Conservation (phyloP, 495 filamentous ascomycete genomes). For the Baudoinia panamericana region DNA sequence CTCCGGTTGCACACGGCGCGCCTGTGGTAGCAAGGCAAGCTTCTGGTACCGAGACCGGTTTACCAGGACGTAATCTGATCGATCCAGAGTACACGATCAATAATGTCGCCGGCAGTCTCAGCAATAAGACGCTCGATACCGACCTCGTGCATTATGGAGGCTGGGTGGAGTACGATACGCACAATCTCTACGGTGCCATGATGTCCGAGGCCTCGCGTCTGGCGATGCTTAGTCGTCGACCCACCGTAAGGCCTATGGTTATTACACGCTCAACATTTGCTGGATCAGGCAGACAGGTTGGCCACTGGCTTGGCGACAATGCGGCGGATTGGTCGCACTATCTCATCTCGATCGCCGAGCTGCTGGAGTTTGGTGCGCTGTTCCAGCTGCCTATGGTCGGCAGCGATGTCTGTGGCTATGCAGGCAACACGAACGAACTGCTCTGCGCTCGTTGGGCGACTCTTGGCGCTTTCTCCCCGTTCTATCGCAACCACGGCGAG, state of each 20-base stretch:
- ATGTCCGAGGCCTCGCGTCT: constrained; percentile 56
- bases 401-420: constrained; percentile 71
- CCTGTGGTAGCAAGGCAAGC: constrained; percentile 9
- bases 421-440: constrained; percentile 54
- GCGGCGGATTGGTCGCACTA: constrained; percentile 60
- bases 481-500: constrained; percentile 70
- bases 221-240: constrained; percentile 59
- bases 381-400: constrained; percentile 84
- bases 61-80: constrained; percentile 52
- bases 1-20: background rate
- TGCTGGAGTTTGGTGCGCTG: constrained; percentile 63
- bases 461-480: constrained; percentile 69
- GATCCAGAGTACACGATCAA: constrained; percentile 62
- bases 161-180: constrained; percentile 61
- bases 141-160: constrained; percentile 63
- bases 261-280: constrained; percentile 80
- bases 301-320: constrained; percentile 87
- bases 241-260: constrained; percentile 53
- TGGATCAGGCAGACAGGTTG: constrained; percentile 63
- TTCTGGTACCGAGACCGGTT: constrained; percentile 34
- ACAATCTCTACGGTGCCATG: constrained; percentile 76
- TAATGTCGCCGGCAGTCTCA: constrained; percentile 56
- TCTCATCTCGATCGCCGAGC: constrained; percentile 50
- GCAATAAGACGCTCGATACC: constrained; percentile 62
- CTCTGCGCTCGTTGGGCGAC: constrained; percentile 76